Percentiles rank a stretch among this genome's conserved stretches.
Evolutionary conservation across 805 yeast species (phyloP).

Genomic region (Metschnikowia matae): DNA sequence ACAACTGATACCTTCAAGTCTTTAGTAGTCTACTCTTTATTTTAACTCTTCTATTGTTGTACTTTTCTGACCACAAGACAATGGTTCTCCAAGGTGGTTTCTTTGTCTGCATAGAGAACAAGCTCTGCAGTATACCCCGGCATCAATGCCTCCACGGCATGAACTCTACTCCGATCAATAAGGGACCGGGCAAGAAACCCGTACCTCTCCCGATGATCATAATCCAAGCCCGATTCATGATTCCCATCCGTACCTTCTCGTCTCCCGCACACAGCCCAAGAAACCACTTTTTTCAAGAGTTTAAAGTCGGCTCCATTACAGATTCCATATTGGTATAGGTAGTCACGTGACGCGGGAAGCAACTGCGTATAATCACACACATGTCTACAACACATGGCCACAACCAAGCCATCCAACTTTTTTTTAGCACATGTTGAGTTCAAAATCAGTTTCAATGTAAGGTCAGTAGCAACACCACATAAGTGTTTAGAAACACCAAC

Average conservation of each 20-base stretch:
- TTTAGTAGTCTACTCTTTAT: too few relatives aligned
- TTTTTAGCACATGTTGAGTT: slow-evolving; percentile 23
- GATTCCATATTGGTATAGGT: slow-evolving; percentile 33
- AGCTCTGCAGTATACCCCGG: slow-evolving; percentile 45
- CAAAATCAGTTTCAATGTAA: slow-evolving; percentile 64
- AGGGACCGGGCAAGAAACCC: slow-evolving; percentile 71
- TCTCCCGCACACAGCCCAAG: slow-evolving; percentile 87
- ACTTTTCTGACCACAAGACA: slow-evolving; percentile 34
- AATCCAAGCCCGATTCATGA: slow-evolving; percentile 46
- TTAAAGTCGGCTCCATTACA: slow-evolving; percentile 36
- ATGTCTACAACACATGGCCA: slow-evolving; percentile 94
- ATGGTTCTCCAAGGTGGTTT: slow-evolving; percentile 67
- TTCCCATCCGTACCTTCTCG: slow-evolving; percentile 35
- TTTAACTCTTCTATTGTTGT: neutral
- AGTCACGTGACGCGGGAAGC: slow-evolving; percentile 43
- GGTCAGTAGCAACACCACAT: slow-evolving; percentile 92
- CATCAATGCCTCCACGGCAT: slow-evolving; percentile 36
- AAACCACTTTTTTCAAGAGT: slow-evolving; percentile 58
- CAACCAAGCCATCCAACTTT: slow-evolving; percentile 53
- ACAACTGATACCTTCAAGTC: too few relatives aligned
- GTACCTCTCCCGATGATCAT: slow-evolving; percentile 47
- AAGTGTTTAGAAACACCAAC: slow-evolving; percentile 82
- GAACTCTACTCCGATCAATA: slow-evolving; percentile 67
- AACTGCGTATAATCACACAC: slow-evolving; percentile 63
- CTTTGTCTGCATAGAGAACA: slow-evolving; percentile 53